These are phyloP conservation scores for Talaromyces ruber DNA, from an alignment of 495 filamentous ascomycete species.

Conservation along the genomic window DNA sequence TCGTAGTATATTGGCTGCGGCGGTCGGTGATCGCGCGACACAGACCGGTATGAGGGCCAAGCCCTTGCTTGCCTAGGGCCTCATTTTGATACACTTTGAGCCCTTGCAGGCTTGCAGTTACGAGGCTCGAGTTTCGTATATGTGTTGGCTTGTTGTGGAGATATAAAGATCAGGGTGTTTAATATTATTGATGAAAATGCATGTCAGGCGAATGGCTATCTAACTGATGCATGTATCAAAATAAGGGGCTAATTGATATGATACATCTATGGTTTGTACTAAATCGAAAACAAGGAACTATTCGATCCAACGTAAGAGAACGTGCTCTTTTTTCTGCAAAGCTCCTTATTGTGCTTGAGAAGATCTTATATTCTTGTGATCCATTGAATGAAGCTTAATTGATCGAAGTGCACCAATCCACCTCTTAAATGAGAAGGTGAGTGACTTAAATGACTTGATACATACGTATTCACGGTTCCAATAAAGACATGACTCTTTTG, in stretches of 20 bases:
- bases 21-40: neutral
- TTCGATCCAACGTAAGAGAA: neutral
- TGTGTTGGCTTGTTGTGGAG: neutral
- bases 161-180: neutral
- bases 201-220: neutral
- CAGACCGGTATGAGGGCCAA: neutral
- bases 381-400: neutral
- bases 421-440: neutral
- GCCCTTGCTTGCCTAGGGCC: neutral
- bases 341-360: neutral
- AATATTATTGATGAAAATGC: neutral
- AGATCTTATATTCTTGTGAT: neutral
- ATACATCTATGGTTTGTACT: neutral
- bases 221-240: neutral
- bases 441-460: neutral
- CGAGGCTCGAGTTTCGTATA: neutral
- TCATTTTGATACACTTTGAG: neutral
- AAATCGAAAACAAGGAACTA: neutral
- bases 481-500: too few relatives aligned
- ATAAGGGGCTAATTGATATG: neutral
- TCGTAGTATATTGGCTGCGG: neutral
- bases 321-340: neutral
- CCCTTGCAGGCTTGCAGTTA: neutral
- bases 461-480: neutral
- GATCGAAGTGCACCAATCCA: neutral